Evolutionary conservation across 2,329 filamentous ascomycete species (phyloP).

Genomic region (Arthrobotrys megalospora): DNA sequence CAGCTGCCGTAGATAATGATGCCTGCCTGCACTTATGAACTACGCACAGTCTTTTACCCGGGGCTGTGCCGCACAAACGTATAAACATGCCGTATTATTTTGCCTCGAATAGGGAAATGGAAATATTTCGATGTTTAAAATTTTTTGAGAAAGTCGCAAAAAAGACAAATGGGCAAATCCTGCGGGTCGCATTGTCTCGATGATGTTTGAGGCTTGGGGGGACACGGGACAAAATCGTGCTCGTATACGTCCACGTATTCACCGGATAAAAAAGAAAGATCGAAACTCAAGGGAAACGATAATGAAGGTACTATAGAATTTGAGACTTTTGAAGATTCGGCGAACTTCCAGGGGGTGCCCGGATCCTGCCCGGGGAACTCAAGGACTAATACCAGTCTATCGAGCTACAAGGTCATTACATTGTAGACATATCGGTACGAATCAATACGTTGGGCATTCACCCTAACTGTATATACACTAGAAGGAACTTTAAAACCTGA

Average conservation of each 20-base stretch:
- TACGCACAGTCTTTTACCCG: background rate
- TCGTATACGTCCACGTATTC: conserved; percentile 8
- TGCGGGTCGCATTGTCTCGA: background rate
- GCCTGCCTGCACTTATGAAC: background rate
- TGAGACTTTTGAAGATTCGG: no score
- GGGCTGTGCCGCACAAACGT: conserved; percentile 8
- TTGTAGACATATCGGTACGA: no score
- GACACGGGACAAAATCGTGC: background rate
- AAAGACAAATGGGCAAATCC: background rate
- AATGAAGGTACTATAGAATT: no score
- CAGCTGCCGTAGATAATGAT: background rate
- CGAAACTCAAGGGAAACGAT: no score
- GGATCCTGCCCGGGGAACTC: no score
- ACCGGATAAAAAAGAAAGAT: background rate
- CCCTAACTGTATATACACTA: no score
- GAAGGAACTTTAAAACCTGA: no score
- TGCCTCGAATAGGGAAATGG: background rate
- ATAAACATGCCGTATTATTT: conserved; percentile 16
- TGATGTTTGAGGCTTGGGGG: background rate
- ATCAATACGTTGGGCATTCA: no score
- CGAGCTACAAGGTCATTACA: no score
- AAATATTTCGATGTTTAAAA: background rate
- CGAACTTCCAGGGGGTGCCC: no score
- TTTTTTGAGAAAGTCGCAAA: no score
- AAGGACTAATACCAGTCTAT: no score